Evolutionary conservation across 2,329 filamentous ascomycete species (phyloP).

Genomic region (Trichoderma sp.): DNA sequence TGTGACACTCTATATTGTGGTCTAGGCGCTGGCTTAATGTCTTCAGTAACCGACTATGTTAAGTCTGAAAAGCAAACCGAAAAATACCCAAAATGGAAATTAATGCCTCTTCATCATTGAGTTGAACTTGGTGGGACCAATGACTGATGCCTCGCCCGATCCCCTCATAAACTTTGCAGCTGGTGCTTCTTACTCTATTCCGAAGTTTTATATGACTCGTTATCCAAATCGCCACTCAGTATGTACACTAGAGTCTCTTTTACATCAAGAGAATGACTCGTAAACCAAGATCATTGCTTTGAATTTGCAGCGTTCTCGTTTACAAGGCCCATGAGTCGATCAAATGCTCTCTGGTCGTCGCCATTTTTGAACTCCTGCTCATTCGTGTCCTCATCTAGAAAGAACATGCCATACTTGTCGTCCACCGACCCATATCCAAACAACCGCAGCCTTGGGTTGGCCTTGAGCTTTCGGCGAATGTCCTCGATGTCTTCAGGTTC

Average conservation of each 20-base stretch:
- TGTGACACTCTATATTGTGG: too few relatives aligned
- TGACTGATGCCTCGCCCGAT: neutral
- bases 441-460: neutral
- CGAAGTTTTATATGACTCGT: neutral
- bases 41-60: too few relatives aligned
- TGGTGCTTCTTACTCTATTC: neutral
- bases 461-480: neutral
- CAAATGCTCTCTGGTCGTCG: neutral
- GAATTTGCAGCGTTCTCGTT: neutral
- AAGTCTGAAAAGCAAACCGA: too few relatives aligned
- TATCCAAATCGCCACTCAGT: neutral
- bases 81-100: too few relatives aligned
- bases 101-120: neutral
- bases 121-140: neutral
- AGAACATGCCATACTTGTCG: neutral
- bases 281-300: neutral
- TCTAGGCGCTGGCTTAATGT: too few relatives aligned
- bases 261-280: neutral
- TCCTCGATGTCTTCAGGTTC: neutral
- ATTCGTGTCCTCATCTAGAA: neutral
- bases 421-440: neutral
- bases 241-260: neutral
- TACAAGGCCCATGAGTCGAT: neutral
- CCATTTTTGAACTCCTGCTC: neutral
- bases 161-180: neutral